Evolutionary conservation across 2,329 filamentous ascomycete genomes (phyloP).

Genomic region (Alternaria alternata): DNA sequence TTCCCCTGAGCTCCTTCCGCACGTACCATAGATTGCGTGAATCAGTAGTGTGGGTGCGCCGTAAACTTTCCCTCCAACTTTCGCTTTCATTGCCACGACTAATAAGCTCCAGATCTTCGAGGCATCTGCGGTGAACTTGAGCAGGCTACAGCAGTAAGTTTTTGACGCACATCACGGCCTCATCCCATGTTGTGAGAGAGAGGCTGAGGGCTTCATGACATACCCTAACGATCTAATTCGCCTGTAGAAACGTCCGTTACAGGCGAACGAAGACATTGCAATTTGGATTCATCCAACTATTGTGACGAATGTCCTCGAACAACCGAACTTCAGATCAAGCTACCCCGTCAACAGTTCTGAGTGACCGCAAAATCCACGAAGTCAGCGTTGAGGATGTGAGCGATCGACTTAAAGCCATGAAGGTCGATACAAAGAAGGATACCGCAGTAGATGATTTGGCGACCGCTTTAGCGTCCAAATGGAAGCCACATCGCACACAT

Average conservation of each 20-base stretch:
- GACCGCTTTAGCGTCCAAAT: background rate
- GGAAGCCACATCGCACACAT: background rate
- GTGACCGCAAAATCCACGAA: background rate
- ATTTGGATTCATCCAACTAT: background rate
- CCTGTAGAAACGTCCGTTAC: background rate
- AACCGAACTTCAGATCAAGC: background rate
- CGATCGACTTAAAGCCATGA: background rate
- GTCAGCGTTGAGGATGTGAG: background rate
- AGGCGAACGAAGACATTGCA: background rate
- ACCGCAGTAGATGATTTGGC: background rate
- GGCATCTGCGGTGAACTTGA: background rate
- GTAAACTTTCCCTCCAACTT: background rate
- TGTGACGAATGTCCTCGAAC: background rate
- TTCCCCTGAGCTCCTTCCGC: background rate
- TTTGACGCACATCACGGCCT: background rate
- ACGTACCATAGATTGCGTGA: background rate
- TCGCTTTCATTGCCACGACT: background rate
- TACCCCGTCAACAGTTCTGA: background rate
- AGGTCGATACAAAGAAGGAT: background rate
- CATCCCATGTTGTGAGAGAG: background rate
- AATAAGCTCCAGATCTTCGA: background rate
- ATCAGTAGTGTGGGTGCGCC: background rate
- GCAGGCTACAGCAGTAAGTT: background rate
- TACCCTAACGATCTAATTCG: background rate
- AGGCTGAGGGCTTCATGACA: background rate